phyloP scores from a whole-genome alignment of 2,329 filamentous ascomycete genomes.

The Thelonectria olida region DNA sequence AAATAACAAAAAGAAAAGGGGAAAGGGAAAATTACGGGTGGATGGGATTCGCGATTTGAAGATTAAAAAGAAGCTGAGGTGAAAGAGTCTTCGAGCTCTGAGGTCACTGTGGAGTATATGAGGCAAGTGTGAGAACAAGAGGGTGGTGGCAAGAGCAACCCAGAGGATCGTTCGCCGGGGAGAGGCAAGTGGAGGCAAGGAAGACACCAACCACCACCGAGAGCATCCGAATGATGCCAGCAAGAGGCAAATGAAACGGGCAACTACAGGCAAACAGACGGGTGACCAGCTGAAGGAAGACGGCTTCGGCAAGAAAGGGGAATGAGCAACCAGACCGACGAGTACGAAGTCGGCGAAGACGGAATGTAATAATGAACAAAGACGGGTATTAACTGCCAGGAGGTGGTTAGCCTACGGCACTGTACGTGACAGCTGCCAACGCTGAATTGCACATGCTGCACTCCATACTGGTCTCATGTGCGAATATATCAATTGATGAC shows the following conservation, averaged over 20 bases:
- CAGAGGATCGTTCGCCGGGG: neutral
- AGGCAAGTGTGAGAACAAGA: constrained; percentile 10
- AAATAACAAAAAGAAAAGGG: neutral
- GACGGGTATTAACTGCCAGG: neutral
- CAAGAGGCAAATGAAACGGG: neutral
- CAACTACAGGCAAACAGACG: neutral
- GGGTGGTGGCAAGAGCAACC: constrained; percentile 9
- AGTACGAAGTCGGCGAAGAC: neutral
- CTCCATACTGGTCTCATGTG: no score
- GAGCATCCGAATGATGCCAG: neutral
- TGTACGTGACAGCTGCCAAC: neutral
- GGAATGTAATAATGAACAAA: constrained; percentile 4
- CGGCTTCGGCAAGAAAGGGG: neutral
- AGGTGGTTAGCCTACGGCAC: neutral
- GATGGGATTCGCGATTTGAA: constrained; percentile 14
- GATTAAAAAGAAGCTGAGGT: constrained; percentile 3
- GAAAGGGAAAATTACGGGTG: constrained; percentile 4
- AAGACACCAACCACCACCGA: constrained; percentile 1
- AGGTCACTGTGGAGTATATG: constrained; percentile 25
- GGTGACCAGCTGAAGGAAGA: neutral
- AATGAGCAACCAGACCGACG: neutral
- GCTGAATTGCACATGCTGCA: no score
- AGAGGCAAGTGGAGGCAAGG: neutral
- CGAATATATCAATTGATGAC: no score
- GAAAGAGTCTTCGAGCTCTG: constrained; percentile 10